Percentiles rank a stretch among this genome's conserved stretches.
phyloP scores from a whole-genome alignment of 768 basidiomycete genomes.

The Trichaptum fuscoviolaceum region DNA sequence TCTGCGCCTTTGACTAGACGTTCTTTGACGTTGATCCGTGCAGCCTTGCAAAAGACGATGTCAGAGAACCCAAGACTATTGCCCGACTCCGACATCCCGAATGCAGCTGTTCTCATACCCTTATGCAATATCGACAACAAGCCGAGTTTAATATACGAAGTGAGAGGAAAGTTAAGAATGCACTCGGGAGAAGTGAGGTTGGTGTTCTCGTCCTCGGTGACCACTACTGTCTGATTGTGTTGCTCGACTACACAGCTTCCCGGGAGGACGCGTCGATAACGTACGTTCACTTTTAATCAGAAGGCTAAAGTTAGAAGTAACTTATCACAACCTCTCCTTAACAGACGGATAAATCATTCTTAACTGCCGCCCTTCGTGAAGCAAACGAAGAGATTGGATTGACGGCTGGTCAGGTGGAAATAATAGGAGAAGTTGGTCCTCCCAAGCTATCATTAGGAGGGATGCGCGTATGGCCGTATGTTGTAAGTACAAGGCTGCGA shows the following conservation, averaged over 20 bases:
- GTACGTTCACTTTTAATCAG: conserved; percentile 30
- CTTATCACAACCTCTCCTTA: conserved; percentile 6
- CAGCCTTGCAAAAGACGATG: conserved; percentile 19
- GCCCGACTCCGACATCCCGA: conserved; percentile 11
- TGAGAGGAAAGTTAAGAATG: conserved; percentile 56
- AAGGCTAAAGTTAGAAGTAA: background rate
- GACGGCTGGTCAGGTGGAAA: conserved; percentile 50
- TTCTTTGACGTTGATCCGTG: conserved; percentile 27
- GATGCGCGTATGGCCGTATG: conserved; percentile 69
- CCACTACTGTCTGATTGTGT: background rate
- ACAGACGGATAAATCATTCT: conserved; percentile 48
- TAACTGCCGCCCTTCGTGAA: conserved; percentile 63
- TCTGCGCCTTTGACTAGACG: conserved; percentile 31
- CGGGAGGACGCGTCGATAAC: conserved; percentile 66
- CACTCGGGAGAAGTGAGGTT: conserved; percentile 86
- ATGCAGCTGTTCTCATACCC: conserved; percentile 70
- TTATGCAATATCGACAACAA: conserved; percentile 66
- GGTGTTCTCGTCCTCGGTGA: conserved; percentile 12
- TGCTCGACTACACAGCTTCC: conserved; percentile 52
- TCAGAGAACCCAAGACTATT: conserved; percentile 9
- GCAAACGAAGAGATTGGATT: conserved; percentile 72
- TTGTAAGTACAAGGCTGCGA: conserved; percentile 42
- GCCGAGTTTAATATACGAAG: conserved; percentile 68
- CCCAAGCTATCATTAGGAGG: conserved; percentile 53
- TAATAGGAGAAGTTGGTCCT: conserved; percentile 62